Evolutionary conservation across 129 eudicot species (phyloP).

Genomic region (Artemisia tridentata): DNA sequence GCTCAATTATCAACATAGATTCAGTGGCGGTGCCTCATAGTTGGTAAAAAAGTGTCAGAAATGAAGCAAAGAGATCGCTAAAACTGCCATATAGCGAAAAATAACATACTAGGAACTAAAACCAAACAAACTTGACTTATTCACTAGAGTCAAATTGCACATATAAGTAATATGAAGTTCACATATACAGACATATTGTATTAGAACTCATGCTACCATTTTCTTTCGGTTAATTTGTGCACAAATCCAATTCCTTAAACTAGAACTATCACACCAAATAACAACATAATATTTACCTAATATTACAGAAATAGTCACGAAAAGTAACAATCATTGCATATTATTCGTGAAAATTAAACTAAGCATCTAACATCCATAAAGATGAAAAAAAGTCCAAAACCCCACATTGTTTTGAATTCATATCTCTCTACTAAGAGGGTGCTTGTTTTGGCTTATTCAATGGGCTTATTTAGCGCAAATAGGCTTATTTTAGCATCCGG

Average conservation of each 20-base stretch:
- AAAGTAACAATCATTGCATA: not conserved
- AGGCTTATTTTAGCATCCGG: too few relatives aligned
- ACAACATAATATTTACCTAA: not conserved
- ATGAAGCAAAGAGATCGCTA: too few relatives aligned
- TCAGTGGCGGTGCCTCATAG: not conserved
- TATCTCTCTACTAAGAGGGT: too few relatives aligned
- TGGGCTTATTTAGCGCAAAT: too few relatives aligned
- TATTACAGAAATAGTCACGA: not conserved
- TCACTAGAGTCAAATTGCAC: not conserved
- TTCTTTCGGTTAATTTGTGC: too few relatives aligned
- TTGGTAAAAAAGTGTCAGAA: too few relatives aligned
- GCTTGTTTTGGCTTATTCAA: too few relatives aligned
- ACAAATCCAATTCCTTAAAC: not conserved
- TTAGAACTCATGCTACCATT: too few relatives aligned
- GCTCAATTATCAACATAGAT: not conserved
- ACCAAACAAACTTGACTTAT: slow-evolving; percentile 1
- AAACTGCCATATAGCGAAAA: not conserved
- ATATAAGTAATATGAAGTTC: not conserved
- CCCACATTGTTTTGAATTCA: too few relatives aligned
- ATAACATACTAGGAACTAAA: slow-evolving; percentile 12
- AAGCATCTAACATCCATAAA: not conserved
- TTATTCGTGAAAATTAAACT: too few relatives aligned
- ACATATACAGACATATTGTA: not conserved
- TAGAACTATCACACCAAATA: not conserved
- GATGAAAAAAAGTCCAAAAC: not conserved